Conservation (phyloP, 106 monocot genomes). For the Apostasia shenzhenica region DNA sequence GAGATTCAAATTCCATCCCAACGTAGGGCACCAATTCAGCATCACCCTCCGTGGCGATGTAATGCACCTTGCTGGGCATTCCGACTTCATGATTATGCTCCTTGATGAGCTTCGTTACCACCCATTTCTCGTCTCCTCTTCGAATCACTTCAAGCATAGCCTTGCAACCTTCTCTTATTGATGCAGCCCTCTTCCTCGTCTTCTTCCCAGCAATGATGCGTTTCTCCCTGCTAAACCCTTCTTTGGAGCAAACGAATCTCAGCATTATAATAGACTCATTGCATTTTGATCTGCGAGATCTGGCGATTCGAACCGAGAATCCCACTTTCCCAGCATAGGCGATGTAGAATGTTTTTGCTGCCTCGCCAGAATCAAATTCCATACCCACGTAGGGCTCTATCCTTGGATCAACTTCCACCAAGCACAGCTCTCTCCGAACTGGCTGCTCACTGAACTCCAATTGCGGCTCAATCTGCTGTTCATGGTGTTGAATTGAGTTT, state of each 20-base stretch:
- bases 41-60: slow-evolving; percentile 67
- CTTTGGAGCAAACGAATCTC: slow-evolving; percentile 67
- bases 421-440: slow-evolving; percentile 41
- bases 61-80: slow-evolving; percentile 66
- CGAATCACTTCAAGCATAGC: slow-evolving; percentile 76
- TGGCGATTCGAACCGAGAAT: slow-evolving; percentile 58
- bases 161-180: slow-evolving; percentile 71
- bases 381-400: slow-evolving; percentile 64
- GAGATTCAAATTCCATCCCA: slow-evolving; percentile 75
- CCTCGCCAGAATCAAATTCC: slow-evolving; percentile 74
- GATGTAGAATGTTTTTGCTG: slow-evolving; percentile 74
- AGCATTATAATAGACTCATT: slow-evolving; percentile 71
- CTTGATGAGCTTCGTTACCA: slow-evolving; percentile 64
- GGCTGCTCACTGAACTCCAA: slow-evolving; percentile 30
- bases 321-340: slow-evolving; percentile 69
- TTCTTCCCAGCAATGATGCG: slow-evolving; percentile 48
- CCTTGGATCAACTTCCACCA: slow-evolving; percentile 38
- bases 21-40: slow-evolving; percentile 54
- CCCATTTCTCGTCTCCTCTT: slow-evolving; percentile 56
- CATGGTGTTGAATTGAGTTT: slow-evolving; percentile 13
- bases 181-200: slow-evolving; percentile 57
- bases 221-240: slow-evolving; percentile 67
- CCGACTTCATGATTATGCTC: slow-evolving; percentile 77
- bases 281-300: slow-evolving; percentile 64
- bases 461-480: slow-evolving; percentile 21